Evolutionary conservation across 129 eudicot genomes (phyloP).

Genomic region (Heracleum sosnowskyi): DNA sequence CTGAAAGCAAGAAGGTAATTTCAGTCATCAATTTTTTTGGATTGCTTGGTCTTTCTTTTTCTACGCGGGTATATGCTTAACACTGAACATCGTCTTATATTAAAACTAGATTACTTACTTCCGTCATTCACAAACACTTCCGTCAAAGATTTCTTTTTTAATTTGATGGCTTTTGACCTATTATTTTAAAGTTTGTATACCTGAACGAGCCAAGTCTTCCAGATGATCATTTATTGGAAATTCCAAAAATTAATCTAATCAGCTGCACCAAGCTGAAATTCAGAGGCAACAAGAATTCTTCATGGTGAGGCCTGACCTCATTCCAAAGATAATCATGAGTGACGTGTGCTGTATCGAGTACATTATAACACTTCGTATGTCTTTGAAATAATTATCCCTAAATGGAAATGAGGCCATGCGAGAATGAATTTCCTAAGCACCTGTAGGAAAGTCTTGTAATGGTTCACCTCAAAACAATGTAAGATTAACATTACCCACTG

Average conservation of each 20-base stretch:
- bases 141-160: background rate
- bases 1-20: conserved; percentile 53
- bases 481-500: background rate
- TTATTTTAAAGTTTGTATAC: background rate
- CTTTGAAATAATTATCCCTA: background rate
- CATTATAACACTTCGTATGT: background rate
- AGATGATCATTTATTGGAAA: background rate
- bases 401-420: background rate
- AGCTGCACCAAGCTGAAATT: background rate
- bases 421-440: background rate
- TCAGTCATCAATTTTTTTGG: background rate
- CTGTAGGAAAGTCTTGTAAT: background rate
- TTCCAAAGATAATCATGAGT: background rate
- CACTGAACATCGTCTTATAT: background rate
- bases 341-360: background rate
- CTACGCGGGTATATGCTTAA: background rate
- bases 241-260: background rate
- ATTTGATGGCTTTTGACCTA: background rate
- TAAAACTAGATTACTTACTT: background rate
- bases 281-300: background rate
- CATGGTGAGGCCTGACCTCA: background rate
- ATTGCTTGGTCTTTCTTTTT: background rate
- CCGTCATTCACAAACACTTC: background rate
- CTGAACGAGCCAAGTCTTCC: background rate
- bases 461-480: background rate